Evolutionary conservation across 257 asterid genomes (phyloP).

Genomic region (Solanum rostratum): DNA sequence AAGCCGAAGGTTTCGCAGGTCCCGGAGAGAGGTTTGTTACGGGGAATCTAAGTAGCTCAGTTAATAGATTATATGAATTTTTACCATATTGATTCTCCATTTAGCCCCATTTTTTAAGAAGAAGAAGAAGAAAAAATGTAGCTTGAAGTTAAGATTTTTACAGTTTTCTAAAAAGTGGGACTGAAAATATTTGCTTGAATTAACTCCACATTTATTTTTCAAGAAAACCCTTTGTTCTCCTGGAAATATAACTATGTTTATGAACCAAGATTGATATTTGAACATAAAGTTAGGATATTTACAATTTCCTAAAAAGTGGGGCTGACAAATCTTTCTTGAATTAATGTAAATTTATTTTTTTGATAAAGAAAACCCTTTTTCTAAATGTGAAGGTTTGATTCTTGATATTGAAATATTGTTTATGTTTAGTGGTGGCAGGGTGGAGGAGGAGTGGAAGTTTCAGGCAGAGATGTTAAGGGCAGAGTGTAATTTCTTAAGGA

Average conservation of each 20-base stretch:
- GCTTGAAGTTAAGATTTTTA: not conserved
- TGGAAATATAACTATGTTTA: not conserved
- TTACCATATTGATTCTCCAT: not conserved
- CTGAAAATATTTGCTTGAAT: not conserved
- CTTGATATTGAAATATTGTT: not conserved
- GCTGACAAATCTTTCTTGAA: not conserved
- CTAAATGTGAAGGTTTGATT: not conserved
- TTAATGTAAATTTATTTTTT: not conserved
- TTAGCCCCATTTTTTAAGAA: not conserved
- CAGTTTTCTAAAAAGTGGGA: not conserved
- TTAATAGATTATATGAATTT: not conserved
- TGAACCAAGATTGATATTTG: not conserved
- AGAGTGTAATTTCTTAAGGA: slow-evolving; percentile 62
- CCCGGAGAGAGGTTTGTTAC: slow-evolving; percentile 1
- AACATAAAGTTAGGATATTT: not conserved
- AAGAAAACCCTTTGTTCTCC: not conserved
- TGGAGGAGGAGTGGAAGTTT: slow-evolving; percentile 72
- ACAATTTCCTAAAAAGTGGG: not conserved
- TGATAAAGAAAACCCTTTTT: not conserved
- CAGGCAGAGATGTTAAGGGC: slow-evolving; percentile 88
- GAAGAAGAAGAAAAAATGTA: not conserved
- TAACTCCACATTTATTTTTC: not conserved
- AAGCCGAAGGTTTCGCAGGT: not conserved
- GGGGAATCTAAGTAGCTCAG: not conserved
- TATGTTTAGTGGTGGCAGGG: not conserved